These are phyloP conservation scores for Populus hybrid DNA, from an alignment of 441 rosid species.

Conservation along the genomic window DNA sequence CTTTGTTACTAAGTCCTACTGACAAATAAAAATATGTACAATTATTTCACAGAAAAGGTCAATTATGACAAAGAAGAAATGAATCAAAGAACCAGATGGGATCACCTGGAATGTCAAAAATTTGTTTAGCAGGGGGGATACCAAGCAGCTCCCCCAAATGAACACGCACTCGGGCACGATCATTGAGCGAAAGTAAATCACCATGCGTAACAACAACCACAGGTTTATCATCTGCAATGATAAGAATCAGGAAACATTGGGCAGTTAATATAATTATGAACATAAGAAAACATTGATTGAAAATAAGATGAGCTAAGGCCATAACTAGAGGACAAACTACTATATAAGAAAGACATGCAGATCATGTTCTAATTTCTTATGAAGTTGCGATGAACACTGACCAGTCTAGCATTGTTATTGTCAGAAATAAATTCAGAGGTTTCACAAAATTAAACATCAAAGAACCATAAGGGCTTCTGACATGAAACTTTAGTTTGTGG, in stretches of 20 bases:
- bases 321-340: neutral
- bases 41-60: neutral
- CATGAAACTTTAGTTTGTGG: neutral
- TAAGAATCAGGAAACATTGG: slow-evolving; percentile 5
- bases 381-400: too few relatives aligned
- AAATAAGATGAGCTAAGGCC: neutral
- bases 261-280: neutral
- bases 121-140: slow-evolving; percentile 64
- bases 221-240: slow-evolving; percentile 69
- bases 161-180: slow-evolving; percentile 49
- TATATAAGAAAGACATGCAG: too few relatives aligned
- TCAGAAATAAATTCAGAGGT: too few relatives aligned
- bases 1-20: neutral
- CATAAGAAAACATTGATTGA: neutral
- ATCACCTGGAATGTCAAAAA: slow-evolving; percentile 83
- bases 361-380: too few relatives aligned
- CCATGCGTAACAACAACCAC: slow-evolving; percentile 79
- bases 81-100: neutral
- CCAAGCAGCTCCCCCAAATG: slow-evolving; percentile 70
- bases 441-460: too few relatives aligned
- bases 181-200: slow-evolving; percentile 59
- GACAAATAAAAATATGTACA: neutral
- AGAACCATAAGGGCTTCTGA: neutral
- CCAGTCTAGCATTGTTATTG: too few relatives aligned
- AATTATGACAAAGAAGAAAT: neutral